phyloP scores from a whole-genome alignment of 2,329 filamentous ascomycete genomes.

The Pyrenochaeta sp. region DNA sequence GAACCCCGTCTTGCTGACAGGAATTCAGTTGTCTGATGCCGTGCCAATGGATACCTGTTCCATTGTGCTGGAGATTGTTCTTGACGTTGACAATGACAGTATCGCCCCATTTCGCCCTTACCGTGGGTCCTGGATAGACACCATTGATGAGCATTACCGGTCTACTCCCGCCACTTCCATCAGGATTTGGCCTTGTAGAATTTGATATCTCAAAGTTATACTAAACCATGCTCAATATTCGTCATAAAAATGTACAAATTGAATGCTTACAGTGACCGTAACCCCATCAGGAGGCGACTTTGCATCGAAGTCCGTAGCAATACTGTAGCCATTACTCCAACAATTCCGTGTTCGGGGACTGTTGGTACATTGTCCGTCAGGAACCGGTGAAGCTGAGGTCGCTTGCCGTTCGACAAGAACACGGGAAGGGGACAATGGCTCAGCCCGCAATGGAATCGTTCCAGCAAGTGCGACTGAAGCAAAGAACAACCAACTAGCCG shows the following conservation, averaged over 20 bases:
- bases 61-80: slow-evolving; percentile 53
- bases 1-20: slow-evolving; percentile 65
- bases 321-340: slow-evolving; percentile 55
- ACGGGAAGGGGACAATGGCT: slow-evolving; percentile 17
- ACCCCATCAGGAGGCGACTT: slow-evolving; percentile 53
- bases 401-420: slow-evolving; percentile 38
- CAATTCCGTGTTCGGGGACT: slow-evolving; percentile 51
- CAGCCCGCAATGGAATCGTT: slow-evolving; percentile 31
- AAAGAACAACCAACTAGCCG: slow-evolving; percentile 36
- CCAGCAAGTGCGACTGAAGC: slow-evolving; percentile 36
- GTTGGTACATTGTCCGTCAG: slow-evolving; percentile 51
- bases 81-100: slow-evolving; percentile 52
- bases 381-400: slow-evolving; percentile 19
- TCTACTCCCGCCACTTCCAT: slow-evolving; percentile 49
- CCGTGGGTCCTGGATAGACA: slow-evolving; percentile 69
- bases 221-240: slow-evolving; percentile 19
- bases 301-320: slow-evolving; percentile 56
- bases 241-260: no score
- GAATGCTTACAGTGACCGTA: slow-evolving; percentile 36
- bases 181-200: slow-evolving; percentile 48
- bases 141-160: slow-evolving; percentile 57
- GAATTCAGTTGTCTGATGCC: slow-evolving; percentile 52
- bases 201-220: slow-evolving; percentile 55
- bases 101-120: slow-evolving; percentile 50
- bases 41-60: slow-evolving; percentile 62